Evolutionary conservation across 2,329 filamentous ascomycete species (phyloP), one percentile per base, ranked within the genome.

Genomic region (Diaporthe eres): DNA sequence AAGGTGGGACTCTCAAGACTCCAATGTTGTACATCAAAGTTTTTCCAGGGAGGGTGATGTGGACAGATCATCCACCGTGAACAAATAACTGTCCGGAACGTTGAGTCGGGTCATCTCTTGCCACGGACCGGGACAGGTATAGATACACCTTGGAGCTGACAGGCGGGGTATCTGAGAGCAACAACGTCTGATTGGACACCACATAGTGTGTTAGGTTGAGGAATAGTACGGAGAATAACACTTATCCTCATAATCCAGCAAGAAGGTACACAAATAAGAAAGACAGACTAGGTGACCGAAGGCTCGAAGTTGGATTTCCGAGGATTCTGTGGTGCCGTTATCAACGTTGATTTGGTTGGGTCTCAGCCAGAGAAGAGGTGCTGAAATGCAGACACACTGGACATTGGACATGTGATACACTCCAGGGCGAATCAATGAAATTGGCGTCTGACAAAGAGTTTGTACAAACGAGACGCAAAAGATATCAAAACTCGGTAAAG

Each of bases 401-500:
- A 4, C 9, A 19, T 19, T 31, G 22, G 1, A 28, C 6, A 37
- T 51, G 22, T 68, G 63, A 37, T 12, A 25, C 2, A 28, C 28
- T 19, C 22, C 31, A 42, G 17, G n/a, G 22, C 13, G 13, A 5
- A 55, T 17, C 10, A 37, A 51, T 25, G 17, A 47, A 12, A 70
- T 22, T 1, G 22, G 17, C 8, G 1, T 28, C n/a, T 55, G 65
- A 70, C 65, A 55, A 55, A 42, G 4, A 1, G 15, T 13, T 55
- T 70, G 34, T 55, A 53, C 65, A 70, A 70, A 42, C 13, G 37
- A 28, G 34, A 55, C n/a, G 15, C 25, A n/a, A 34, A 34, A 53
- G 47, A 53, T 68, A 53, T 25, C 47, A 68, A 55, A 49, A 51
- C 34, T 4, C 65, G 47, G 65, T 37, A 39, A 39, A 39, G 31